phyloP scores from a whole-genome alignment of 257 asterid genomes.

The Solanum microdontum region DNA sequence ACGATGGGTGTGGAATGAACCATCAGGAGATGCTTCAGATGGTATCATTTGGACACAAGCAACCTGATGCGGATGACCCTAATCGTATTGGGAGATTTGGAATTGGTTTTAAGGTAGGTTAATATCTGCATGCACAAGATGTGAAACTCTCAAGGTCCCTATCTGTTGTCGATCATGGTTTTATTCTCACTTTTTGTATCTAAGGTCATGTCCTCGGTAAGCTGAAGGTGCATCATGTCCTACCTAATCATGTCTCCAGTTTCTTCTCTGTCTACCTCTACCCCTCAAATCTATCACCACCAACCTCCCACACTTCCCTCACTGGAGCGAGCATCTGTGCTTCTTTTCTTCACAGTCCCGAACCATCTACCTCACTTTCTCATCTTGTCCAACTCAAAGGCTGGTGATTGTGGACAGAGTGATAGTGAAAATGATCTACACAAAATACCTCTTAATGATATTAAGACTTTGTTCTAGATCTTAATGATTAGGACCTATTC shows the following conservation, averaged over 20 bases:
- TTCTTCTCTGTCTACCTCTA: not conserved
- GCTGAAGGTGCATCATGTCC: not conserved
- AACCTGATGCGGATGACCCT: conserved; percentile 37
- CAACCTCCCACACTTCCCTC: not conserved
- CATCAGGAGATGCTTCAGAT: conserved; percentile 50
- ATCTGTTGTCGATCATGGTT: not conserved
- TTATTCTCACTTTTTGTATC: not conserved
- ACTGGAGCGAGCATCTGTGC: not conserved
- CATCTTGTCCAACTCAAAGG: not conserved
- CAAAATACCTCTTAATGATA: not conserved
- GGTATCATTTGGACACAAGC: conserved; percentile 68
- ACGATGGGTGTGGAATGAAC: conserved; percentile 71
- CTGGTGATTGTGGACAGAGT: not conserved
- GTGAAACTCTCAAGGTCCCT: not conserved
- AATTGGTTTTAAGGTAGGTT: conserved; percentile 68
- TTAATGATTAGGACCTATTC: not conserved
- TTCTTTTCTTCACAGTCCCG: not conserved
- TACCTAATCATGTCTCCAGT: not conserved
- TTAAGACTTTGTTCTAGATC: not conserved
- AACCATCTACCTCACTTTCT: not conserved
- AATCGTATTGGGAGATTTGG: conserved; percentile 68
- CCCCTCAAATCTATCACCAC: not conserved
- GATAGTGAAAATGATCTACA: not conserved
- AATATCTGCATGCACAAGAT: not conserved
- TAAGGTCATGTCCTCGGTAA: not conserved